Base-by-base conservation (phyloP, 2,329 filamentous ascomycete species). In the Verticillium zaregamsianum region DNA sequence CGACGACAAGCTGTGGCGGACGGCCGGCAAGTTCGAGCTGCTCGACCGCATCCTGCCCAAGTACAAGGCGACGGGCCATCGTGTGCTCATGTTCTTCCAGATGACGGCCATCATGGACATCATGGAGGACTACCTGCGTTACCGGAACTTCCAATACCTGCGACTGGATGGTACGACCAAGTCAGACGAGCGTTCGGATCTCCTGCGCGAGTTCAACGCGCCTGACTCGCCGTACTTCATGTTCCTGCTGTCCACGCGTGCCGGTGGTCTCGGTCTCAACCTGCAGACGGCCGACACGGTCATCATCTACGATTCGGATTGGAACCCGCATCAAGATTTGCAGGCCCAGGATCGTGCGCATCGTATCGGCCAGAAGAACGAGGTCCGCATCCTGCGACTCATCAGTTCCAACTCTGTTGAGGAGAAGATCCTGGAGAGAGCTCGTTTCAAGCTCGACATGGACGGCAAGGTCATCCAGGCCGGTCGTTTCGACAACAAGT, bases 31-130 rank as follows among this genome's bases (percentile, higher is more conserved):
- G 78, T 99, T 99, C 70, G 95, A 99, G 79, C 83, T 99, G 33
- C 83, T 99, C 31, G 95, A 99, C 74, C 86, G 95, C 59, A 83
- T 99, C 64, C 76, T 99, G 66, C 95, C 95, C 56, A 99, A 99
- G 78, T 98, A 99, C 76, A 86, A 91, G 68, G 88, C 85, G 3
- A 93, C 92, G 1, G 92, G 92, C 17, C 95, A 99, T 86, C 90
- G 95, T 76, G 93, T 98, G 32, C 83, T 99, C 74, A 98, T 99
- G 91, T 99, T 99, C 85, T 99, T 99, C 84, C 95, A 99, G 76
- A 99, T 99, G 95, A 99, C 95, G 4, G 93, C 96, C 65, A 99
- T 99, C 73, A 99, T 99, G 95, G 97, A 99, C 77, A 99, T 99
- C 71, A 98, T 99, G 95, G 95, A 99, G 70, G 95, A 99, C 74